Percentiles rank a stretch among this genome's conserved stretches.
These are phyloP conservation scores for Sphaerulina populicola DNA, from an alignment of 2,329 filamentous ascomycete species.

Conservation along the genomic window DNA sequence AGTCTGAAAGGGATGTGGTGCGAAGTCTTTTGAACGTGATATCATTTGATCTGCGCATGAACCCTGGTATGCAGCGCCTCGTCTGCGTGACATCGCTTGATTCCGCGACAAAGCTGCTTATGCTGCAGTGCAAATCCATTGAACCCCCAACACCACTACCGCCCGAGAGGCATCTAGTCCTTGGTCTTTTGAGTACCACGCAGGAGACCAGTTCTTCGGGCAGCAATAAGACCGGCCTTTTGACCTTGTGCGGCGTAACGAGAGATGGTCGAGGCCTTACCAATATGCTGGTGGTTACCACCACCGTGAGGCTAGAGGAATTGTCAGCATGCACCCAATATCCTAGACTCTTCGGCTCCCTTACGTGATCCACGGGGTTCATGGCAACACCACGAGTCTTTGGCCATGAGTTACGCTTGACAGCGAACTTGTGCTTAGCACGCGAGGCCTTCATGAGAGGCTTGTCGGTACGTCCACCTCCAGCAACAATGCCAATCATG, in stretches of 20 bases:
- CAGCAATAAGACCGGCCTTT: conserved; percentile 99
- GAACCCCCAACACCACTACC: conserved; percentile 28
- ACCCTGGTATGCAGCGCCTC: conserved; percentile 20
- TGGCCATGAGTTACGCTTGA: conserved; percentile 99
- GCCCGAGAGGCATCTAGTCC: conserved; percentile 48
- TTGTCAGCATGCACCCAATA: conserved; percentile 25
- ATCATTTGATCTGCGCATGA: conserved; percentile 22
- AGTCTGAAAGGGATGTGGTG: not conserved
- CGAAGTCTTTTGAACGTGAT: conserved; percentile 19
- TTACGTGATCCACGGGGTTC: conserved; percentile 97
- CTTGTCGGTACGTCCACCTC: conserved; percentile 99
- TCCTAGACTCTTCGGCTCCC: conserved; percentile 20
- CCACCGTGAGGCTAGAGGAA: conserved; percentile 44
- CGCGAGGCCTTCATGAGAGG: conserved; percentile 98
- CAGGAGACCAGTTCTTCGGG: conserved; percentile 98
- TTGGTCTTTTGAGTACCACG: conserved; percentile 99
- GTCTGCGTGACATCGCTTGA: conserved; percentile 22
- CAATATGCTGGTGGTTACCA: conserved; percentile 99
- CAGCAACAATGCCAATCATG: conserved; percentile 99
- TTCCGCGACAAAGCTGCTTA: conserved; percentile 19
- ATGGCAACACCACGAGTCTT: conserved; percentile 99
- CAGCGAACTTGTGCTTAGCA: conserved; percentile 99
- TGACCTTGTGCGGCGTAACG: conserved; percentile 96
- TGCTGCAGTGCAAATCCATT: conserved; percentile 23
- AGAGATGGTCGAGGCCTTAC: conserved; percentile 99